phyloP scores from a whole-genome alignment of 768 basidiomycete species.

The Austroboletus eburneus region DNA sequence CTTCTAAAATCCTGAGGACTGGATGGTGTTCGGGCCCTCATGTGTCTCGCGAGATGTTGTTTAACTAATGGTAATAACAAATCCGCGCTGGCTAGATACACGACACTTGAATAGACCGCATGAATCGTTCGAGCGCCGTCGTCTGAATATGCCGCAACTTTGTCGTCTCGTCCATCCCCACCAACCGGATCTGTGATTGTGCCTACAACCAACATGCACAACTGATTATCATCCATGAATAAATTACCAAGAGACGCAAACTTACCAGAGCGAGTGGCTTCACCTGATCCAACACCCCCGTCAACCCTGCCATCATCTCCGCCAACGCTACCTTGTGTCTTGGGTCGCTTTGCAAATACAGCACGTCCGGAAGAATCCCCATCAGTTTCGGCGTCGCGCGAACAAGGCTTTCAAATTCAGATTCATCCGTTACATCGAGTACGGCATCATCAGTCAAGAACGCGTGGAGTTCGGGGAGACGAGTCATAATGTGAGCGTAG shows the following conservation, averaged over 20 bases:
- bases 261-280: conserved; percentile 60
- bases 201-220: conserved; percentile 13
- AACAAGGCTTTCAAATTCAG: conserved; percentile 57
- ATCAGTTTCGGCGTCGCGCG: conserved; percentile 64
- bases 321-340: conserved; percentile 67
- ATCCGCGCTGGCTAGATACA: conserved; percentile 9
- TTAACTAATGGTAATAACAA: conserved; percentile 22
- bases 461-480: conserved; percentile 52
- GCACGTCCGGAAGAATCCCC: conserved; percentile 61
- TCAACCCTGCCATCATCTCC: conserved; percentile 66
- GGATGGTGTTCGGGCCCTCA: too few relatives aligned
- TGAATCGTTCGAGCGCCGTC: conserved; percentile 60
- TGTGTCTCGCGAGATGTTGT: conserved; percentile 5
- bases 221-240: conserved; percentile 2
- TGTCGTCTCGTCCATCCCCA: conserved; percentile 51
- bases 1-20: too few relatives aligned
- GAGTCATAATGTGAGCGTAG: conserved; percentile 60
- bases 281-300: conserved; percentile 53
- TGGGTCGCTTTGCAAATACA: conserved; percentile 53
- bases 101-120: conserved; percentile 47
- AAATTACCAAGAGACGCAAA: conserved; percentile 5
- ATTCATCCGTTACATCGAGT: conserved; percentile 43
- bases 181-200: conserved; percentile 43
- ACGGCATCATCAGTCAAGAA: conserved; percentile 39
- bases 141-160: conserved; percentile 61